These are phyloP conservation scores for Platismatia glauca DNA, from an alignment of 495 filamentous ascomycete genomes.

Conservation along the genomic window DNA sequence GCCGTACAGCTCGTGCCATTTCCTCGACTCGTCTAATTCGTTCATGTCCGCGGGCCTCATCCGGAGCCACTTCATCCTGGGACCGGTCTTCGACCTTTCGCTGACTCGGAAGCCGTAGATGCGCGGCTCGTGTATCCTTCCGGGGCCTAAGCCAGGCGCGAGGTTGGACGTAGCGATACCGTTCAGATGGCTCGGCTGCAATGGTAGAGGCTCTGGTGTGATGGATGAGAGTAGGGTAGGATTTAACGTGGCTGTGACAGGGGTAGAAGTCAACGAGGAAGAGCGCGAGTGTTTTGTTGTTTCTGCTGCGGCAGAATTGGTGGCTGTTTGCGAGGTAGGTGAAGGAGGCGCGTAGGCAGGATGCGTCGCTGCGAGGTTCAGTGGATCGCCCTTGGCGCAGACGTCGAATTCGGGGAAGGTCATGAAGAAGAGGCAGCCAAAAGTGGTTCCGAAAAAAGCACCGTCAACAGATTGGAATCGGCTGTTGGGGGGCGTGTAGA, in stretches of 20 bases:
- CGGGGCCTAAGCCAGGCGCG: slow-evolving; percentile 73
- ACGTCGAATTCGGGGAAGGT: slow-evolving; percentile 95
- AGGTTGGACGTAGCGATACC: slow-evolving; percentile 76
- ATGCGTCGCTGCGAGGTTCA: slow-evolving; percentile 23
- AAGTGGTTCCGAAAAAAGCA: slow-evolving; percentile 96
- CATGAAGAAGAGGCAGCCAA: slow-evolving; percentile 91
- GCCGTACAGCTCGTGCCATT: slow-evolving; percentile 33
- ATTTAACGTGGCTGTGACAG: slow-evolving; percentile 12
- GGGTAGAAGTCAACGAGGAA: slow-evolving; percentile 31
- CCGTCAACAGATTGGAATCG: slow-evolving; percentile 97
- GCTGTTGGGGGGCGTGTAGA: slow-evolving; percentile 95
- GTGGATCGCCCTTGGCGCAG: slow-evolving; percentile 28
- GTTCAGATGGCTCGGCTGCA: slow-evolving; percentile 61
- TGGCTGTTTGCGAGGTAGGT: slow-evolving; percentile 33
- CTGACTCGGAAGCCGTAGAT: slow-evolving; percentile 96
- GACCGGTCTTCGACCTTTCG: slow-evolving; percentile 75
- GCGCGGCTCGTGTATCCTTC: slow-evolving; percentile 82
- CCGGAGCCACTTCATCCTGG: slow-evolving; percentile 93
- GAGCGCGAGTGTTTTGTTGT: slow-evolving; percentile 28
- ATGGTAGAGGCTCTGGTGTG: slow-evolving; percentile 26
- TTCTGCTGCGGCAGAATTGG: slow-evolving; percentile 28
- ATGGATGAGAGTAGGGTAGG: slow-evolving; percentile 7
- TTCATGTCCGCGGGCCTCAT: slow-evolving; percentile 69
- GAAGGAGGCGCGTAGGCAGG: slow-evolving; percentile 20
- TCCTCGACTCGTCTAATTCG: slow-evolving; percentile 70